Conservation (phyloP, 2,329 filamentous ascomycete species). For the Aspergillus texensis region DNA sequence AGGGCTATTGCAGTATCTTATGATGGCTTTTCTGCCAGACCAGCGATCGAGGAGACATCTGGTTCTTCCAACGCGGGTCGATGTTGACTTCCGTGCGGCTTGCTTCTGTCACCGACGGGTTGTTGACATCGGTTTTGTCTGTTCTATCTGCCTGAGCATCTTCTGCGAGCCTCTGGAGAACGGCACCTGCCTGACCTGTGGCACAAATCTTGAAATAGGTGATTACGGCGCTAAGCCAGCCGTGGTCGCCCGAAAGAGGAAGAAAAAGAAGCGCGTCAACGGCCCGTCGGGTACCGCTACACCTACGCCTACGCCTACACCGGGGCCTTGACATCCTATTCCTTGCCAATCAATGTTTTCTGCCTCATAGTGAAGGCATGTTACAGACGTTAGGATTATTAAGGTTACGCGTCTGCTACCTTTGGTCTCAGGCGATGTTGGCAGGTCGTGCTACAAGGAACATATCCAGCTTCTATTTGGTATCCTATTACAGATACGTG, state of each 20-base stretch:
- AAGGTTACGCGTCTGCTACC: not conserved
- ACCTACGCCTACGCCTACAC: conserved; percentile 59
- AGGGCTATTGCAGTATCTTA: conserved; percentile 86
- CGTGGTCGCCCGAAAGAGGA: conserved; percentile 72
- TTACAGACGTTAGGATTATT: not conserved
- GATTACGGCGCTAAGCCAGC: conserved; percentile 75
- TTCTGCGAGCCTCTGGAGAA: conserved; percentile 71
- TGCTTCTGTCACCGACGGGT: conserved; percentile 95
- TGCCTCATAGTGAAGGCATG: not conserved
- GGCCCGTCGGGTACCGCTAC: conserved; percentile 55
- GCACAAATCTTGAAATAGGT: conserved; percentile 74
- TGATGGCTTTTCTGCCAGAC: conserved; percentile 89
- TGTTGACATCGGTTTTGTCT: conserved; percentile 91
- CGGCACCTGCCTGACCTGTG: conserved; percentile 79
- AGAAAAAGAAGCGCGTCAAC: conserved; percentile 68
- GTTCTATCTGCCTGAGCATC: conserved; percentile 93
- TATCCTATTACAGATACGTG: conserved; percentile 14
- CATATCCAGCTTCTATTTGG: conserved; percentile 12
- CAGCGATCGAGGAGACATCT: conserved; percentile 65
- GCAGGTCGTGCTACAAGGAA: not conserved
- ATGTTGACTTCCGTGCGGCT: conserved; percentile 95
- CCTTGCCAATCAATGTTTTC: not conserved
- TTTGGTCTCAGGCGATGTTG: not conserved
- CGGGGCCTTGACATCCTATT: conserved; percentile 29
- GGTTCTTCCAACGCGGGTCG: conserved; percentile 76